These are phyloP conservation scores for Ascomycota sp. DNA, from an alignment of 2,329 filamentous ascomycete species.

Conservation along the genomic window DNA sequence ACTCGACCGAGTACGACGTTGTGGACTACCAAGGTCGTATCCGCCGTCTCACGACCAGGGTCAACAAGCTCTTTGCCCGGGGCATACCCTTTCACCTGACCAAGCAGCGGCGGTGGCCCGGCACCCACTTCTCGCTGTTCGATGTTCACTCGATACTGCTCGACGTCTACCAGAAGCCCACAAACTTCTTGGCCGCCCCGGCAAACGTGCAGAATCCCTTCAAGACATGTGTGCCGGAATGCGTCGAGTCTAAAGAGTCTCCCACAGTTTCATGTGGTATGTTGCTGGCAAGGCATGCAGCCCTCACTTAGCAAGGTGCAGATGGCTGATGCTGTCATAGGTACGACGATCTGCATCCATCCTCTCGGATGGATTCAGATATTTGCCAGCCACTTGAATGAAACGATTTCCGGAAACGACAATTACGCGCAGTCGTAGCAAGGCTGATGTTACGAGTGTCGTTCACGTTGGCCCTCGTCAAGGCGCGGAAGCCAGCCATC, in stretches of 20 bases:
- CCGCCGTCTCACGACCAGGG: conserved; percentile 23
- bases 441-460: too few species aligned
- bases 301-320: not conserved
- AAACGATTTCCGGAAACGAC: too few species aligned
- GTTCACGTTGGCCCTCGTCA: too few species aligned
- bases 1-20: conserved; percentile 24
- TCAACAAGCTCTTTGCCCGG: conserved; percentile 28
- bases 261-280: conserved; percentile 49
- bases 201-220: conserved; percentile 40
- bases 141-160: conserved; percentile 44
- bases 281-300: conserved; percentile 2
- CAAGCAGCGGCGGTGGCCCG: conserved; percentile 28
- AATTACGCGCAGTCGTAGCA: too few species aligned
- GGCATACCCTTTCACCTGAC: conserved; percentile 25
- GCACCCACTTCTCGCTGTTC: conserved; percentile 42
- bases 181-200: conserved; percentile 39
- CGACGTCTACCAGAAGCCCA: conserved; percentile 43
- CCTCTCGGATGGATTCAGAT: too few species aligned
- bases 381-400: too few species aligned
- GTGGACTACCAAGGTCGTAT: conserved; percentile 24
- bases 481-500: too few species aligned
- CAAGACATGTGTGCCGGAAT: conserved; percentile 27
- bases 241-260: conserved; percentile 17
- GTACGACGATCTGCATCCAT: conserved; percentile 53
- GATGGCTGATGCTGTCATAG: conserved; percentile 6